Evolutionary conservation across 1,139 yeast species (phyloP).

Genomic region (Kodamaea suecica): DNA sequence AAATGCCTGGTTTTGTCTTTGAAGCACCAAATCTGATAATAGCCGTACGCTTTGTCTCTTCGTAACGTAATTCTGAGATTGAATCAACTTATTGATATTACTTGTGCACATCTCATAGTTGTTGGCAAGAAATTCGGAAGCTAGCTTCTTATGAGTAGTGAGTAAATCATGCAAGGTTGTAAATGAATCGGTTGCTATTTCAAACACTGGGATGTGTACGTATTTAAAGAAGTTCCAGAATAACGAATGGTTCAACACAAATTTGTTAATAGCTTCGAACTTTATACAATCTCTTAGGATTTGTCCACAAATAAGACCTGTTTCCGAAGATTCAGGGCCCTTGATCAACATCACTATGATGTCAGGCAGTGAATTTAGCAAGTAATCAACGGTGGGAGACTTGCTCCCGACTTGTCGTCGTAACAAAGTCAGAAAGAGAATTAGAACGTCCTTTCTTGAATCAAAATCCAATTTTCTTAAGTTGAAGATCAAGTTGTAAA

Average conservation of each 20-base stretch:
- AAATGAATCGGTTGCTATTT: slow-evolving; percentile 87
- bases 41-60: slow-evolving; percentile 86
- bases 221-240: slow-evolving; percentile 85
- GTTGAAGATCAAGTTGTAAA: slow-evolving; percentile 56
- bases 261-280: slow-evolving; percentile 65
- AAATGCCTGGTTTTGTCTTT: slow-evolving; percentile 66
- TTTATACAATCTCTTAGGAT: slow-evolving; percentile 84
- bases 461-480: slow-evolving; percentile 77
- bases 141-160: slow-evolving; percentile 64
- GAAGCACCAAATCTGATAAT: slow-evolving; percentile 70
- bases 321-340: slow-evolving; percentile 71
- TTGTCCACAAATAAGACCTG: slow-evolving; percentile 71
- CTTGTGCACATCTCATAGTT: slow-evolving; percentile 57
- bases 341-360: slow-evolving; percentile 59
- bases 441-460: slow-evolving; percentile 77
- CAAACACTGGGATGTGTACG: slow-evolving; percentile 75
- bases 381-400: slow-evolving; percentile 84
- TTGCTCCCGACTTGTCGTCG: slow-evolving; percentile 76
- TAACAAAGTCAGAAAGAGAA: slow-evolving; percentile 70
- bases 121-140: slow-evolving; percentile 61
- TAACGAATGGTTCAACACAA: slow-evolving; percentile 50
- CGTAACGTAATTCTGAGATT: slow-evolving; percentile 81
- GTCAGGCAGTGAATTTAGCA: slow-evolving; percentile 59
- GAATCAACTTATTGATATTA: slow-evolving; percentile 64
- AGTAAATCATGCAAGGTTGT: slow-evolving; percentile 70